Evolutionary conservation across 73 alveolate genomes (phyloP).

Genomic region (Paramecium primaurelia): DNA sequence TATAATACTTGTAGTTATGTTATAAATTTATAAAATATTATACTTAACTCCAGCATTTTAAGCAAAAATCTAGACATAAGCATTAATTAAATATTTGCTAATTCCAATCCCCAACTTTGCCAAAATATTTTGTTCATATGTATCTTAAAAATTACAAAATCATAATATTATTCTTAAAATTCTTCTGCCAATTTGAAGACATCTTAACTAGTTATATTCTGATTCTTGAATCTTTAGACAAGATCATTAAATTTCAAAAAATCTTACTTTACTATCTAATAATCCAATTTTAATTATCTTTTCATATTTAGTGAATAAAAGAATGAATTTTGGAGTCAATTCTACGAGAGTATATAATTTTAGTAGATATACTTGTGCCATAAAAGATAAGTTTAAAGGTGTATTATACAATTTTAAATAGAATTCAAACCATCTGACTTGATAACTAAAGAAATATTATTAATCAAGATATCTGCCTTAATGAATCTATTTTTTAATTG

Average conservation of each 20-base stretch:
- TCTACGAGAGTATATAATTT: not conserved
- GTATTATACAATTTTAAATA: conserved; percentile 44
- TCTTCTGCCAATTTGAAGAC: conserved; percentile 64
- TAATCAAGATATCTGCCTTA: conserved; percentile 64
- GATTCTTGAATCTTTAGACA: conserved; percentile 58
- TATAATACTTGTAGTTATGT: too few relatives aligned
- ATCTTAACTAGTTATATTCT: conserved; percentile 62
- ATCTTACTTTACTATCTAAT: not conserved
- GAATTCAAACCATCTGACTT: conserved; percentile 56
- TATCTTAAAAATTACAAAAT: not conserved
- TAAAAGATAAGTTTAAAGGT: conserved; percentile 60
- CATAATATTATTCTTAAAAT: conserved; percentile 57
- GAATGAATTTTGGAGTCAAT: conserved; percentile 69
- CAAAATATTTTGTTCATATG: conserved; percentile 18
- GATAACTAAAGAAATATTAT: conserved; percentile 70
- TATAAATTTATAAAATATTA: conserved; percentile 66
- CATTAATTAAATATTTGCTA: conserved; percentile 70
- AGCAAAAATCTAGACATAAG: conserved; percentile 65
- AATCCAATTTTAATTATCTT: conserved; percentile 67
- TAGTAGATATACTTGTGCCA: conserved; percentile 54
- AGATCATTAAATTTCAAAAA: conserved; percentile 45
- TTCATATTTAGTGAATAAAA: conserved; percentile 63
- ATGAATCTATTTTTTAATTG: conserved; percentile 43
- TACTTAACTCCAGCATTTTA: conserved; percentile 48
- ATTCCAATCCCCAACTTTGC: conserved; percentile 64